Conservation (phyloP, 805 yeast species). For the Torulaspora franciscae region DNA sequence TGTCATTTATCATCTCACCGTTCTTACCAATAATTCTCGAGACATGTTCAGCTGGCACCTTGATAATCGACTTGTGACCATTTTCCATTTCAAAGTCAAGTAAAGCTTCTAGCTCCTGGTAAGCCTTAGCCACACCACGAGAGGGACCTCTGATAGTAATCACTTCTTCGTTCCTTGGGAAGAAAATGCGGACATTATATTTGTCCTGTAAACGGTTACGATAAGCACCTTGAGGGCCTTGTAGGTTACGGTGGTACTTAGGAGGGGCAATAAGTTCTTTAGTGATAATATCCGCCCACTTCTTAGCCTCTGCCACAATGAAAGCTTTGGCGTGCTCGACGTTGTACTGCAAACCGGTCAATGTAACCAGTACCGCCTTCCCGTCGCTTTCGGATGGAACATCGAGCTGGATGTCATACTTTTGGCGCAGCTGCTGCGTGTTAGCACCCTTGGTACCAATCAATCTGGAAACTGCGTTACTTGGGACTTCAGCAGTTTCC, state of each 20-base stretch:
- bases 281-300: constrained; percentile 77
- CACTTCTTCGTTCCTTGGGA: constrained; percentile 66
- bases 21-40: constrained; percentile 84
- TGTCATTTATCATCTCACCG: constrained; percentile 78
- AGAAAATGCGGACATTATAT: constrained; percentile 73
- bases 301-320: constrained; percentile 56
- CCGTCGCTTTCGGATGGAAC: constrained; percentile 47
- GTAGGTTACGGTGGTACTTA: constrained; percentile 72
- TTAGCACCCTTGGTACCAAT: constrained; percentile 87
- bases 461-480: constrained; percentile 63
- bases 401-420: constrained; percentile 72
- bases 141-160: constrained; percentile 80
- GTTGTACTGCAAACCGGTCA: constrained; percentile 75
- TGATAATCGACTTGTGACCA: constrained; percentile 59
- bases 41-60: constrained; percentile 68
- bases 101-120: constrained; percentile 77
- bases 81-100: constrained; percentile 83
- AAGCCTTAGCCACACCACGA: constrained; percentile 76
- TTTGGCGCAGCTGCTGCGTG: constrained; percentile 61
- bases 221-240: constrained; percentile 78
- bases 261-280: constrained; percentile 63
- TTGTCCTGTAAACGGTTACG: constrained; percentile 82
- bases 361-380: constrained; percentile 45
- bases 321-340: constrained; percentile 65
- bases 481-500: constrained; percentile 56